Percentiles rank a stretch among this genome's conserved stretches.
Conservation (phyloP, 1,284 basidiomycete species). For the Ustanciosporium gigantosporum region DNA sequence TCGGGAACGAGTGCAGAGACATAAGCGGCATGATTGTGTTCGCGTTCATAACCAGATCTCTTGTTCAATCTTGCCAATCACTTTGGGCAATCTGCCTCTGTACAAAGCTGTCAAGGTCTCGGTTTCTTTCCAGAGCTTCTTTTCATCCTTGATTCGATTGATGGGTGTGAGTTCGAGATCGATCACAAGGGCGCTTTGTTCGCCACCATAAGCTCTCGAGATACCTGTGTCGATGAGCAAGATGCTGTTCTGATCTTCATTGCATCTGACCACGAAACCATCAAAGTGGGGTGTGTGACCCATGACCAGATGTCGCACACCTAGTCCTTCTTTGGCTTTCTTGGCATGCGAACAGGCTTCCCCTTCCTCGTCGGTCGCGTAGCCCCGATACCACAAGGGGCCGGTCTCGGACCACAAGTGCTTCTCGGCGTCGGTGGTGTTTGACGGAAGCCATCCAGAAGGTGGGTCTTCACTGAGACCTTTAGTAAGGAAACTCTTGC, state of each 20-base stretch:
- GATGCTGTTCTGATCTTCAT: slow-evolving; percentile 9
- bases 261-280: slow-evolving; percentile 52
- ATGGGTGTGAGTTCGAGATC: slow-evolving; percentile 34
- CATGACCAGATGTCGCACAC: slow-evolving; percentile 43
- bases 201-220: slow-evolving; percentile 52
- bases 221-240: slow-evolving; percentile 59
- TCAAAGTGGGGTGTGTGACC: slow-evolving; percentile 56
- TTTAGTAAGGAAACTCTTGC: slow-evolving; percentile 38
- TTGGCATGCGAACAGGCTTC: slow-evolving; percentile 36
- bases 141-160: not conserved
- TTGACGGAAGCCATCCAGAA: slow-evolving; percentile 21
- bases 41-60: slow-evolving; percentile 11
- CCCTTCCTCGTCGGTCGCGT: slow-evolving; percentile 29
- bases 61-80: slow-evolving; percentile 8
- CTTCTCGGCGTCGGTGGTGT: slow-evolving; percentile 34
- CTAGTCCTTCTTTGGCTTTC: slow-evolving; percentile 8
- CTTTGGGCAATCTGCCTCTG: slow-evolving; percentile 14
- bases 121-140: slow-evolving; percentile 22
- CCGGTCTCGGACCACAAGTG: slow-evolving; percentile 43
- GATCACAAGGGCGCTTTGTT: slow-evolving; percentile 51
- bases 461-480: slow-evolving; percentile 19
- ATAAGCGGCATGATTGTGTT: no score
- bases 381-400: slow-evolving; percentile 58
- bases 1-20: no score
- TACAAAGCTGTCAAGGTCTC: slow-evolving; percentile 39